Conservation (phyloP, 208 protist genomes). For the Leishmania gerbilli region DNA sequence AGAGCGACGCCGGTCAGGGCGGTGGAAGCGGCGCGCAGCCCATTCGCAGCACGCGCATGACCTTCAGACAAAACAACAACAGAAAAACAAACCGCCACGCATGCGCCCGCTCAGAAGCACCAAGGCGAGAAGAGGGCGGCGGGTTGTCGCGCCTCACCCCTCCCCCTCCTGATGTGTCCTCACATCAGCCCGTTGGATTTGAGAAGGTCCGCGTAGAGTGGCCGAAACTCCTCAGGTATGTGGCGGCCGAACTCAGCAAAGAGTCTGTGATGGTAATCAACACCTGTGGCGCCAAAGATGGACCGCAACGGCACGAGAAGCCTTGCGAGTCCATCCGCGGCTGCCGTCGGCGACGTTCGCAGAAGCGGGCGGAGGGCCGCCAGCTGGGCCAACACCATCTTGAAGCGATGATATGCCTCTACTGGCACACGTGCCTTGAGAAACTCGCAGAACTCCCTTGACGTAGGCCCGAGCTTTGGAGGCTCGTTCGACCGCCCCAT, state of each 20-base stretch:
- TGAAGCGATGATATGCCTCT: constrained; percentile 64
- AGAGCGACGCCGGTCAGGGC: background rate
- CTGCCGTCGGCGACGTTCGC: constrained; percentile 5
- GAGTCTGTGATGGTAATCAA: constrained; percentile 27
- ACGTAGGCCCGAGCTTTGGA: constrained; percentile 42
- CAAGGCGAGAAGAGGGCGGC: background rate
- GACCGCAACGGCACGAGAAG: constrained; percentile 28
- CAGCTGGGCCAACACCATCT: constrained; percentile 53
- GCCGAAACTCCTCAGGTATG: constrained; percentile 73
- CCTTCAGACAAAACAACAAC: background rate
- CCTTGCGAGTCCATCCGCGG: constrained; percentile 14
- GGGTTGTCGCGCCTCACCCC: background rate
- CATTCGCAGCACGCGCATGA: background rate
- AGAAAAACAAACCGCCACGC: background rate
- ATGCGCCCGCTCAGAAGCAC: background rate
- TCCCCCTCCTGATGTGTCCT: background rate
- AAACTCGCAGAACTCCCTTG: constrained; percentile 86
- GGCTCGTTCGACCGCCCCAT: background rate
- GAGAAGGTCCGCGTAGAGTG: constrained; percentile 57
- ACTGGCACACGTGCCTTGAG: constrained; percentile 58
- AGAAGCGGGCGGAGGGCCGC: constrained; percentile 34
- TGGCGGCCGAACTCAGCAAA: constrained; percentile 65
- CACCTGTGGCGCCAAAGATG: constrained; percentile 57
- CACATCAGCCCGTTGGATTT: constrained; percentile 9
- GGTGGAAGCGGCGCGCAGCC: background rate